Percentiles rank a stretch among this genome's conserved stretches.
phyloP scores from a whole-genome alignment of 768 basidiomycete genomes.

The Suillus brevipes region DNA sequence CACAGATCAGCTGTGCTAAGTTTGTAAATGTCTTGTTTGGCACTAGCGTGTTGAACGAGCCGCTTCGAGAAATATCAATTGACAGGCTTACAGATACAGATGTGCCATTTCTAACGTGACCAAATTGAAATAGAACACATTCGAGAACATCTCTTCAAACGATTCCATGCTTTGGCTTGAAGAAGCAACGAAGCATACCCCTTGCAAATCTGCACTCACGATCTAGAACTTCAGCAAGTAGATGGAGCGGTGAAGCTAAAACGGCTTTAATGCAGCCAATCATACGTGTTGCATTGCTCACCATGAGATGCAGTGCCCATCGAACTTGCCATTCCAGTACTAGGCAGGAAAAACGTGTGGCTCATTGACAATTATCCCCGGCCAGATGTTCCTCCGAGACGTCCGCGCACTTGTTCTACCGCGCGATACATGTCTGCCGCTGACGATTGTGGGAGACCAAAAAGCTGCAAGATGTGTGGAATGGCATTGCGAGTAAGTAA shows the following conservation, averaged over 20 bases:
- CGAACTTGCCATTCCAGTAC: not conserved
- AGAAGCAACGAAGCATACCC: not conserved
- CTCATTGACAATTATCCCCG: not conserved
- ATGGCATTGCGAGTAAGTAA: conserved; percentile 56
- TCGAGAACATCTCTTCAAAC: not conserved
- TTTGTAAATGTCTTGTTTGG: not conserved
- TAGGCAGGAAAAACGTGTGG: not conserved
- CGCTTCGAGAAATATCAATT: not conserved
- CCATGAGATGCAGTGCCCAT: not conserved
- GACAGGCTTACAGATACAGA: not conserved
- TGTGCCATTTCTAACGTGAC: not conserved
- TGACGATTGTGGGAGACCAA: conserved; percentile 46
- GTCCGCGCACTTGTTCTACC: conserved; percentile 52
- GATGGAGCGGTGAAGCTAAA: not conserved
- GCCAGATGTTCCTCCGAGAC: conserved; percentile 24
- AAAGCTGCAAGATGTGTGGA: conserved; percentile 46
- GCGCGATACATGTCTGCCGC: conserved; percentile 61
- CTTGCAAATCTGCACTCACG: not conserved
- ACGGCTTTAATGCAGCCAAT: conserved; percentile 13
- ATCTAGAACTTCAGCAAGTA: not conserved
- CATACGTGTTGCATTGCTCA: conserved; percentile 15
- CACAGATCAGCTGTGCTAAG: not conserved
- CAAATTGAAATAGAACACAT: not conserved
- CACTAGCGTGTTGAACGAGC: not conserved
- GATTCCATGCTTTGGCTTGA: not conserved